Evolutionary conservation across 257 asterid genomes (phyloP).

Genomic region (Solanum chmielewskii): DNA sequence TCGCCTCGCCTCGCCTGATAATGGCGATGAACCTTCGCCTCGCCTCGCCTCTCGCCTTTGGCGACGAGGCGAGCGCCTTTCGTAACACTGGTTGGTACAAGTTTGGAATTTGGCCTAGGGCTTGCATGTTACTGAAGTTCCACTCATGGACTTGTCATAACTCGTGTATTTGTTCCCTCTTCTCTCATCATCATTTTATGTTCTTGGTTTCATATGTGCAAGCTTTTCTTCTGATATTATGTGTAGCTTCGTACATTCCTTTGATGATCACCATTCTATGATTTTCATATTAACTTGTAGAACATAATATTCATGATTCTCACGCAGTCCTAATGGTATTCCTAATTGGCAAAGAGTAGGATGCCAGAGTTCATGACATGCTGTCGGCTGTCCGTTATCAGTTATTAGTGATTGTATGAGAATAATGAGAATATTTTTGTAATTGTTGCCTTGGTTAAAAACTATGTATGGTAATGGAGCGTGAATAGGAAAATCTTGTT

Average conservation of each 20-base stretch:
- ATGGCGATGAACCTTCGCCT: too few relatives aligned
- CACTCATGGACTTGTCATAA: not conserved
- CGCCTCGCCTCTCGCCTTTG: too few relatives aligned
- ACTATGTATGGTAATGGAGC: not conserved
- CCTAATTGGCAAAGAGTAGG: not conserved
- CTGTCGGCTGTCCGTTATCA: not conserved
- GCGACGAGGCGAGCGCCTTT: too few relatives aligned
- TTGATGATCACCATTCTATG: not conserved
- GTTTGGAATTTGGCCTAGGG: not conserved
- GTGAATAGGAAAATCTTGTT: not conserved
- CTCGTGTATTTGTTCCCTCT: not conserved
- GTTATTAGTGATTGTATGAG: not conserved
- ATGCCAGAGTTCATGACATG: not conserved
- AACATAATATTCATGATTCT: not conserved
- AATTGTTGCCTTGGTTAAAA: not conserved
- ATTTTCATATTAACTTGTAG: not conserved
- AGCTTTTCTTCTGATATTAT: not conserved
- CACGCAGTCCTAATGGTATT: not conserved
- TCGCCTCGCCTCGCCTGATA: too few relatives aligned
- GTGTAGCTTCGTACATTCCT: not conserved
- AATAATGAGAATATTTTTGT: not conserved
- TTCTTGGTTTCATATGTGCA: not conserved
- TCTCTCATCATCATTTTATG: not conserved
- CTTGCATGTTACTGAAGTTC: not conserved
- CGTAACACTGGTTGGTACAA: not conserved